Base-by-base conservation (phyloP, 225 moss, liverwort and hornwort genomes). In the Bryoerythrophyllum caledonicum region DNA sequence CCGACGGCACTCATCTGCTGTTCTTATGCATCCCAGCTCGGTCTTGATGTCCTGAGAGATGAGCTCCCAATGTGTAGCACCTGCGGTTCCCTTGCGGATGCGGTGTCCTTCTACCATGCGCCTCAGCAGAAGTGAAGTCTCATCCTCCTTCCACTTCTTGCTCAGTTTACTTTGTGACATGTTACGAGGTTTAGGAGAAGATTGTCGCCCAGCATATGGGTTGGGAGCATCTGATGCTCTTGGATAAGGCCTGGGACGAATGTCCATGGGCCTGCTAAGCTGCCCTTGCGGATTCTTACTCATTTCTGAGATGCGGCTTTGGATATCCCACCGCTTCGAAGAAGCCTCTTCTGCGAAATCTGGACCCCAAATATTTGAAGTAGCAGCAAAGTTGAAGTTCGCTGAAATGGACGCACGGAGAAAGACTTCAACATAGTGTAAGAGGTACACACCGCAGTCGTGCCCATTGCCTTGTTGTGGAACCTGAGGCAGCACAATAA, bases 381-480 rank as follows among this genome's bases (percentile, higher is more conserved):
- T 20, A 8, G 59, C 43, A 43, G 12, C 28, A n/a, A 59, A 71
- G 10, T n/a, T 71, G 43, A 71, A 71, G 5, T 26, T 2, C 0
- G 44, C 2, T 16, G 71, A 43, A 41, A 10, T 28, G 26, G 59
- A 59, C 28, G 11, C 43, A 3, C 4, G 58, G 20, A 27, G 10
- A 28, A 71, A 71, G 10, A 27, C 20, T 58, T 71, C 71, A n/a
- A 59, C 43, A 27, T 71, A 59, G 1, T 59, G 58, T 59, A 71
- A 59, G 43, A 71, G 19, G 58, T 27, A 59, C 11, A 43, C 11
- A 26, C 71, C 71, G 13, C 71, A 71, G 37, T 71, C 57, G 25
- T 71, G 19, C 5, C 11, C 38, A 19, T 71, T 58, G 41, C 17
- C 1, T 28, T 59, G 59, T 12, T n/a, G 65, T 37, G 65, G 65